Evolutionary conservation across 1,284 basidiomycete genomes (phyloP).

Genomic region (Pascua sp.): DNA sequence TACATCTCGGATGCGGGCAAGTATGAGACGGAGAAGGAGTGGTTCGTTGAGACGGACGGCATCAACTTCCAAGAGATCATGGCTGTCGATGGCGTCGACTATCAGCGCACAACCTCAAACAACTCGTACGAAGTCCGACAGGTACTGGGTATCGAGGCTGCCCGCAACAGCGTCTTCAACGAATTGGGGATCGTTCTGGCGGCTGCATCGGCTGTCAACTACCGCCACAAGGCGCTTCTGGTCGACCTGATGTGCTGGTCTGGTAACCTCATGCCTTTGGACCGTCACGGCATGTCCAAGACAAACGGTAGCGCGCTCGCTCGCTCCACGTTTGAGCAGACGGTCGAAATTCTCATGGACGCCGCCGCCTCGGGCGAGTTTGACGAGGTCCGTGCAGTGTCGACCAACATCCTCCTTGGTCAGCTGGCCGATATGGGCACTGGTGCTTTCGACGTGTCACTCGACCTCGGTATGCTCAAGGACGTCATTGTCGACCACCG

Average conservation of each 20-base stretch:
- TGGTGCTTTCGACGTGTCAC: constrained; percentile 88
- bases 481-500: constrained; percentile 97
- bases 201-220: constrained; percentile 99
- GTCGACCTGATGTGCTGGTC: constrained; percentile 99
- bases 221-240: constrained; percentile 89
- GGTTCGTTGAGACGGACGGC: constrained; percentile 97
- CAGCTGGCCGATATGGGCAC: constrained; percentile 99
- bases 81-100: constrained; percentile 92
- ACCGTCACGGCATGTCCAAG: constrained; percentile 98
- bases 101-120: constrained; percentile 89
- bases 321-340: constrained; percentile 99
- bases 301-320: constrained; percentile 95
- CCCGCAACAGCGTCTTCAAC: constrained; percentile 85
- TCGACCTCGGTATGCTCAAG: constrained; percentile 98
- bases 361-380: constrained; percentile 96
- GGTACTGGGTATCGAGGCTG: constrained; percentile 97
- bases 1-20: constrained; percentile 60
- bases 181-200: constrained; percentile 93
- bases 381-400: constrained; percentile 96
- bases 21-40: constrained; percentile 65
- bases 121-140: constrained; percentile 94
- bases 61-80: constrained; percentile 91
- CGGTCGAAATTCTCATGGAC: constrained; percentile 98
- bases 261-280: constrained; percentile 95
- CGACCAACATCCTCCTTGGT: constrained; percentile 97